Base-by-base conservation (phyloP, 176 grass and related monocot genomes). In the Ananas comosus region DNA sequence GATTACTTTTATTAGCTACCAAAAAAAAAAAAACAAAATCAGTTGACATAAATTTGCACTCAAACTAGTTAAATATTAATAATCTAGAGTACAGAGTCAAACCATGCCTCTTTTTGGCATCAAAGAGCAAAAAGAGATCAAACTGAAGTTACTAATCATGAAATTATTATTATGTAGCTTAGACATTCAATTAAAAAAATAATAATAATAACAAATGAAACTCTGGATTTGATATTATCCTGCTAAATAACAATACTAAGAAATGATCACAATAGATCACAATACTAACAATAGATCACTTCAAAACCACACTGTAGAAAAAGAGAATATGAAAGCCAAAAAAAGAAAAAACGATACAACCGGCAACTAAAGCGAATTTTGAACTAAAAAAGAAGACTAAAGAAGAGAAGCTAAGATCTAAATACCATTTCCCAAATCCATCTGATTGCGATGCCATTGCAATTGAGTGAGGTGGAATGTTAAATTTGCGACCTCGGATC, bases 1-100 rank as follows among this genome's bases (percentile, higher is more conserved):
- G 56, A 61, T 76, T 28, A 64, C 9, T 67, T 51, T 0, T 12
- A 63, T 70, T 68, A 9, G 65, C 80, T 72, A 2, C 2, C 1
- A 27, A 27, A 47, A 18, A 61, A 61, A 23, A 23, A 23, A 23
- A 23, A 23, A 23, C 0, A 18, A 18, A 19, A 10, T 19, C 16
- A 2, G 3, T n/a, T n/a, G 66, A 73, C 3, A 23, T 69, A 51
- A 76, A 99, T 90, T 87, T 91, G 86, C 94, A 63, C 85, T 90
- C 52, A 93, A 87, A 27, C 87, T 99, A 69, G 80, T 93, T 53
- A 85, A 93, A 51, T 99, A 99, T 76, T 99, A 87, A 67, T 89
- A 99, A 8, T 82, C 94, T 59, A 99, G 74, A 75, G 90, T 88
- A 93, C 71, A 49, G 86, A 93, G 73, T 93, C 89, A 24, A 93